phyloP scores from a whole-genome alignment of 148 eudicot species.

The Suaeda aralocaspica region DNA sequence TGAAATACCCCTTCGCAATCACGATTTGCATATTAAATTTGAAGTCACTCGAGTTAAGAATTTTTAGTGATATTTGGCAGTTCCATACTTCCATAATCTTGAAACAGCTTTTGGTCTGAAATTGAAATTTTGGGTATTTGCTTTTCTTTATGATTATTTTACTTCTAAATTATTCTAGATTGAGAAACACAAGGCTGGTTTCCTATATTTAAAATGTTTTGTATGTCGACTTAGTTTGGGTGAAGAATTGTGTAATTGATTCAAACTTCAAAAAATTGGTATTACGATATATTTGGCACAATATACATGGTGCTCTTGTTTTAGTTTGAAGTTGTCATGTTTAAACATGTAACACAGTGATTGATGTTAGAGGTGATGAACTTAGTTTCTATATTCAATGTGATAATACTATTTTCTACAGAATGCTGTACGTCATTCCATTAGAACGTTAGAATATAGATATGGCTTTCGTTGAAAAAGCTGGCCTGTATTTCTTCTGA shows the following conservation, averaged over 20 bases:
- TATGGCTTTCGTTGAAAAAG: neutral
- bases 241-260: neutral
- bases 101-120: neutral
- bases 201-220: neutral
- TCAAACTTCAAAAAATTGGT: neutral
- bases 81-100: neutral
- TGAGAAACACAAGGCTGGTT: neutral
- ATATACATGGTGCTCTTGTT: neutral
- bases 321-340: neutral
- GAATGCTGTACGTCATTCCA: slow-evolving; percentile 1
- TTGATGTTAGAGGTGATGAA: neutral
- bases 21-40: neutral
- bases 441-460: neutral
- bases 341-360: neutral
- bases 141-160: too few species aligned
- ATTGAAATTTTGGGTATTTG: too few species aligned
- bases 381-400: neutral
- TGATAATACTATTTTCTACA: too few species aligned
- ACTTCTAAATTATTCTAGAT: too few species aligned
- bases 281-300: neutral
- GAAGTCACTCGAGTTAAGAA: neutral
- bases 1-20: neutral
- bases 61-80: neutral
- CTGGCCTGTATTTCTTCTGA: neutral
- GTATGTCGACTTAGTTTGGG: too few species aligned